phyloP scores from a whole-genome alignment of 108 stramenopile species.

The Pseudonitzschia pungens region DNA sequence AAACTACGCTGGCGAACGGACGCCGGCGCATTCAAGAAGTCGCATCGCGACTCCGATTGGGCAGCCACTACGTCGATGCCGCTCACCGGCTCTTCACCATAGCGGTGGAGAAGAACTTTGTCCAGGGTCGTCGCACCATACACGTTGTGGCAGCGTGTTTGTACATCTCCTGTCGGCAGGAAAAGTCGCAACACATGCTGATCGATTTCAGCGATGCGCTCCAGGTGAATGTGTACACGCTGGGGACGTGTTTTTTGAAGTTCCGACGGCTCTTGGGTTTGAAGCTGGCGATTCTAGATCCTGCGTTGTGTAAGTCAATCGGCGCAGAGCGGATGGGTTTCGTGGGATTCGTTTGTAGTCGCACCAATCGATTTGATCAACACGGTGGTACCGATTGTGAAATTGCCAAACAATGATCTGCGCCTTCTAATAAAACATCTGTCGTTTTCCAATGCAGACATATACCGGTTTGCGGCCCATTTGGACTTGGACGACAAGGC shows the following conservation, averaged over 20 bases:
- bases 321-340: too few species aligned
- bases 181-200: constrained; percentile 96
- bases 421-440: background rate
- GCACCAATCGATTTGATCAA: too few species aligned
- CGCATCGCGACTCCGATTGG: constrained; percentile 77
- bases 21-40: constrained; percentile 83
- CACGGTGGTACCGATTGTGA: too few species aligned
- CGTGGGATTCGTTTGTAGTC: background rate
- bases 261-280: constrained; percentile 90
- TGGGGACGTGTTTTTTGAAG: constrained; percentile 96
- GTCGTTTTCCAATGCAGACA: constrained; percentile 15
- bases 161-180: constrained; percentile 97
- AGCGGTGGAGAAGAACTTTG: constrained; percentile 96
- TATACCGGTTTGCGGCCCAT: constrained; percentile 97
- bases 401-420: background rate
- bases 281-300: constrained; percentile 94
- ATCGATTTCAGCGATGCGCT: constrained; percentile 98
- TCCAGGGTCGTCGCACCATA: constrained; percentile 85
- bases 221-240: constrained; percentile 96
- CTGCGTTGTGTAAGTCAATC: constrained; percentile 77
- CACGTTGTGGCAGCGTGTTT: constrained; percentile 97
- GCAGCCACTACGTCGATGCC: constrained; percentile 83
- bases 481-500: constrained; percentile 94
- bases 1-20: constrained; percentile 90
- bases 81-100: constrained; percentile 91